Evolutionary conservation across 2,329 filamentous ascomycete species (phyloP), one percentile per base, ranked within the genome.

Genomic region (Pseudogymnoascus sp.): DNA sequence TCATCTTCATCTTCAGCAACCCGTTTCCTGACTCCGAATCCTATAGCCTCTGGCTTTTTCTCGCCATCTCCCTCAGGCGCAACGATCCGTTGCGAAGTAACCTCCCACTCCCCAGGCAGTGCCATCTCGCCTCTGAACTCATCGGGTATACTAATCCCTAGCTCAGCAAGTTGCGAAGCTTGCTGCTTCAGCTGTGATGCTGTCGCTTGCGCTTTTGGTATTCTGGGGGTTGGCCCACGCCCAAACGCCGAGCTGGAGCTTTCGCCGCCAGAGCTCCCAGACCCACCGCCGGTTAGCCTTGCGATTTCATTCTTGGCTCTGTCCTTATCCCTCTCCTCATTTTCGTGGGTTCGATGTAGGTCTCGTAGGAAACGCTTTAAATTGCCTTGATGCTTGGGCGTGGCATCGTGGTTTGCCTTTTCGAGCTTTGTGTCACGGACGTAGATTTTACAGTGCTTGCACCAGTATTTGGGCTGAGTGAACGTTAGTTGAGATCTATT

Each of bases 371-470:
- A 94, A 60, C 93, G 90, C 76, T 96, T 95, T 63, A 97, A 84
- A 65, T 83, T 87, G 70, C 85, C 83, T 76, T 96, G 91, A 74
- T 97, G 92, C 72, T 87, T 91, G 12, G 78, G 87, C 0, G 90
- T 96, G 25, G 89, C 84, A 75, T 97, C 92, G 76, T 97, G 92
- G 75, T 97, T 93, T 66, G 86, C 81, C 68, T 87, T 88, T 74
- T 96, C 92, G 74, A 97, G 85, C 67, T 90, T 87, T 20, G 92
- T 97, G 78, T 99, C 94, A 75, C 90, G 89, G 58, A 99, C 89
- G 75, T 86, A 97, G 71, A 83, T 84, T 71, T 85, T 84, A 82
- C 94, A 99, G 79, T 96, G 90, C 75, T 97, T 97, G 83, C 94
- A 99, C 91, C 92, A 97, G 77, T 96, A 96, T 72, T 88, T 93